Percentiles rank a stretch among this genome's conserved stretches.
Conservation (phyloP, 2,329 filamentous ascomycete species). For the Rutstroemia sydowiana region DNA sequence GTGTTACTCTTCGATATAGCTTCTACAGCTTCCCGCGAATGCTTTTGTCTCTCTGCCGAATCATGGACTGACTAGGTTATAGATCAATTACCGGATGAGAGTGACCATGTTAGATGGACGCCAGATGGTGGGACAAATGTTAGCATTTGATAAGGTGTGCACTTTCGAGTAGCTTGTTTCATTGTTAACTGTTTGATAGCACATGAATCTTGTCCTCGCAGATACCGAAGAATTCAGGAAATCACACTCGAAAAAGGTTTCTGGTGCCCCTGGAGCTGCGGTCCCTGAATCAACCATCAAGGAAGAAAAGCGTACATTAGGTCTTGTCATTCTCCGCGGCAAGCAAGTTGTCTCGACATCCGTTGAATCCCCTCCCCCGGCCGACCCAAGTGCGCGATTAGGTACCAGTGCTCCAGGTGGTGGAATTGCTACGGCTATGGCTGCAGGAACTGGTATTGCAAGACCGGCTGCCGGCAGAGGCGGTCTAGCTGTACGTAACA, state of each 20-base stretch:
- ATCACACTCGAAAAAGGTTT: slow-evolving; percentile 69
- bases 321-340: slow-evolving; percentile 88
- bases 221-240: slow-evolving; percentile 98
- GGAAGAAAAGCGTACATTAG: slow-evolving; percentile 98
- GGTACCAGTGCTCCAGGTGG: slow-evolving; percentile 68
- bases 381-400: slow-evolving; percentile 83
- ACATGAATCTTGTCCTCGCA: slow-evolving; percentile 98
- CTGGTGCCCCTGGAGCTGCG: slow-evolving; percentile 46
- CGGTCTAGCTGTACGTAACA: slow-evolving; percentile 63
- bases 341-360: slow-evolving; percentile 92
- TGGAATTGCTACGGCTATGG: slow-evolving; percentile 49
- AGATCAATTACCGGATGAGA: slow-evolving; percentile 99
- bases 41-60: background rate
- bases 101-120: slow-evolving; percentile 91
- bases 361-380: slow-evolving; percentile 90
- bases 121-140: slow-evolving; percentile 96
- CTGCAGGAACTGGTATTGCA: slow-evolving; percentile 81
- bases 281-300: slow-evolving; percentile 68
- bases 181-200: slow-evolving; percentile 42
- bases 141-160: slow-evolving; percentile 90
- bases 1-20: slow-evolving; percentile 32
- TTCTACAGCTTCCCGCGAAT: slow-evolving; percentile 30
- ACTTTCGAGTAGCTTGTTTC: background rate
- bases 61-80: slow-evolving; percentile 16
- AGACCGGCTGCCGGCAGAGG: slow-evolving; percentile 88